Evolutionary conservation across 352 stramenopile genomes (phyloP), one percentile per base, ranked within the genome.

Genomic region (Thalassiosira mediterranea): DNA sequence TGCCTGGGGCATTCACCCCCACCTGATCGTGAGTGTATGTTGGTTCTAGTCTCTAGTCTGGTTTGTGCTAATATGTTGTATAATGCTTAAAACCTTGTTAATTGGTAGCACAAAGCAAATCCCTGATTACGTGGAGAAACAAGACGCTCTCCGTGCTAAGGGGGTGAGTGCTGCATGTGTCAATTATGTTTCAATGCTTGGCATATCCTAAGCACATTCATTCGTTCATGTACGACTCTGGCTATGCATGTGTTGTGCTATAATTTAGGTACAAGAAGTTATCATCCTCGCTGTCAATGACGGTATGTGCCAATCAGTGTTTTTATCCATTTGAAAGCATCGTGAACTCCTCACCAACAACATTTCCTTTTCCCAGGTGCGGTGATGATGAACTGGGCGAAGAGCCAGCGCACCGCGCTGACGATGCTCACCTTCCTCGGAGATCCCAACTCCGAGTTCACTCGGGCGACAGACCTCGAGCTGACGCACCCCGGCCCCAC

Each of bases 1-100:
- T 93, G n/a, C 86, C 86, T 58, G 86, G 83, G 63, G 86, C 86
- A 10, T 92, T 92, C 29, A 92, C 86, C 15, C 86, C 86, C 17
- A 90, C 83, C 34, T 92, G 86, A 90, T 90, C 83, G 60, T 59
- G 32, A 59, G 47, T 59, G n/a, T 7, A 53, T 21, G 28, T 11
- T 1, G 17, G 1, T 23, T 1, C n/a, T 44, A n/a, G 37, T 10
- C 37, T 10, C 8, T 10, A 44, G 37, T 15, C 10, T n/a, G 37
- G n/a, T 10, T 15, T n/a, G 8, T 44, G 37, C 10, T n/a, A n/a
- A 44, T 15, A 44, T n/a, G 37, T 15, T n/a, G 37, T n/a, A 44
- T n/a, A n/a, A n/a, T n/a, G n/a, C 37, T n/a, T 44, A 15, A 44
- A 10, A 15, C 37, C n/a, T 10, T 44, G 8, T 44, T n/a, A 15